Evolutionary conservation across 2,329 filamentous ascomycete genomes (phyloP), one percentile per base, ranked within the genome.

Genomic region (Diaporthe destruens): DNA sequence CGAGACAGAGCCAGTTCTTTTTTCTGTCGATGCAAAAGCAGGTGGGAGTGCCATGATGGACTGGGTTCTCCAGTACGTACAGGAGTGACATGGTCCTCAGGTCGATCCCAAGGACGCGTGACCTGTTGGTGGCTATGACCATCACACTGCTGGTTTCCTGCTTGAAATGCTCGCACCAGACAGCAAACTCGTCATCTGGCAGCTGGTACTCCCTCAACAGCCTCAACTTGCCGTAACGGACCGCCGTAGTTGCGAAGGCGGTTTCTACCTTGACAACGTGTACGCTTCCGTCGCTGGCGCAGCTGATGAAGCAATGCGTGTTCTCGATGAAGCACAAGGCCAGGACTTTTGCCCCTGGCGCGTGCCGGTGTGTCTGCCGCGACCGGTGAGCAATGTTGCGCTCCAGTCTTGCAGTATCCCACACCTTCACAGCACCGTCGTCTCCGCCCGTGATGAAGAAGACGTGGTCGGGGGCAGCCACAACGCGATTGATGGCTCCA

Each of bases 391-490:
- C 93, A 65, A 98, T 90, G 79, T 98, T 98, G 56, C 95, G 92
- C 82, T 99, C 96, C 8, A 99, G 87, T 32, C 96, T 89, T 34
- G 91, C 91, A 34, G 94, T 93, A 82, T 99, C 96, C 96, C 96
- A 99, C 6, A 99, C 88, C 79, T 94, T 97, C 71, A 98, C 94
- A 8, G 89, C 91, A 3, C 96, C 94, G 81, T 99, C 96, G 78
- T 98, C 94, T 12, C 95, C 96, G 8, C 92, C 96, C 0, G 96
- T 98, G 71, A 98, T 88, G 81, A 99, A 99, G 83, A 99, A 99
- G 6, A 92, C 85, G 80, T 99, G 96, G 79, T 99, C 96, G 0
- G 96, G 94, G 1, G 96, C 92, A 9, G 94, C 90, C 2, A 93
- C 86, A 14, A 98, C 90, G 12, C 95, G 90, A 78, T 93, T 98